Evolutionary conservation across 345 rosid species (phyloP), one percentile per base, ranked within the genome.

Genomic region (Populus nigra): DNA sequence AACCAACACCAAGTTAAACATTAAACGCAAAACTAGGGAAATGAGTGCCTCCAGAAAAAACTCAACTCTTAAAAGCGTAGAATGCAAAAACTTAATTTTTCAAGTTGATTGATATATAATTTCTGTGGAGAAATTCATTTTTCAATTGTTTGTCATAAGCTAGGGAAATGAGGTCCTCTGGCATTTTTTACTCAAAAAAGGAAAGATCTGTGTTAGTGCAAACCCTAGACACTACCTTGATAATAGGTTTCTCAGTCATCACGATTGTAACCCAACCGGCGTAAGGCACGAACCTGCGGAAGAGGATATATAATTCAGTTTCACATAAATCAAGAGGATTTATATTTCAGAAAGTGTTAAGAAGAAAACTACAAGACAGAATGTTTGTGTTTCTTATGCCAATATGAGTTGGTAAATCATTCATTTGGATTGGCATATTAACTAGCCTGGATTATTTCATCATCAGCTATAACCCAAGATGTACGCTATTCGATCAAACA

Each of bases 251-350:
- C 74, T 95, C 99, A 2, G 99, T 95, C 96, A 95, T 95, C 66
- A 95, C 84, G 43, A 95, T 95, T n/a, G 99, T 95, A 70, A 91
- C 94, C 98, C 98, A 95, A 65, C 98, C 99, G 36, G 90, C 97
- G 73, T 92, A 91, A 53, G 98, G 98, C 79, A 93, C 81, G 85
- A 92, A 93, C 79, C 98, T 94, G 82, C 81, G 18, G 15, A 16
- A 43, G 22, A 9, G 35, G 57, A 31, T 29, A 8, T 27, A 27
- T 1, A 80, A 29, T 66, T 6, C 50, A 63, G 43, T 25, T 81
- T 13, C 35, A 62, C 15, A 81, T 25, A 76, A 73, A 27, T 71
- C 49, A 70, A 70, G 35, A 67, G n/a, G 2, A 20, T 63, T 18
- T 59, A 38, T 20, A 59, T 45, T n/a, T 63, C 55, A 29, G 18